Percentiles rank a stretch among this genome's conserved stretches.
These are phyloP conservation scores for Penicillium sp. DNA, from an alignment of 2,329 filamentous ascomycete genomes.

Conservation along the genomic window DNA sequence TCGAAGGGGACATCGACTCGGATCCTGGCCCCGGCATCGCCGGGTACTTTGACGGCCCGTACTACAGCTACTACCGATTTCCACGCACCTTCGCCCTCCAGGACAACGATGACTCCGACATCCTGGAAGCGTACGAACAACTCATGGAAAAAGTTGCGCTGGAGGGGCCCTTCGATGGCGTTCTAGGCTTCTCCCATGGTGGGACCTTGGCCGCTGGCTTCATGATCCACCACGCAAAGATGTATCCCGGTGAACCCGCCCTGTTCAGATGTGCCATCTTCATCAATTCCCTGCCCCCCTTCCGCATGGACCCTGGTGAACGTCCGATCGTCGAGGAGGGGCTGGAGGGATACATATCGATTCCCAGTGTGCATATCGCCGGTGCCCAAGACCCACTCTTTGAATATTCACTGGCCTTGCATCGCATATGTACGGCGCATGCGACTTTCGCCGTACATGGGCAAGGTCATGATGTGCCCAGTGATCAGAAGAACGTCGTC, in stretches of 20 bases:
- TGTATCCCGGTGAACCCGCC: slow-evolving; percentile 19
- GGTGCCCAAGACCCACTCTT: slow-evolving; percentile 28
- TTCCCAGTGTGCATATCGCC: slow-evolving; percentile 29
- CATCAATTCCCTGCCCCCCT: slow-evolving; percentile 33
- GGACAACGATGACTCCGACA: slow-evolving; percentile 23
- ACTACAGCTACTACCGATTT: slow-evolving; percentile 35
- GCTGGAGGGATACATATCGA: slow-evolving; percentile 26
- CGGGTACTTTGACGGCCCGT: slow-evolving; percentile 33
- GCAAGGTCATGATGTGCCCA: slow-evolving; percentile 30
- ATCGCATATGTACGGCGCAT: slow-evolving; percentile 24
- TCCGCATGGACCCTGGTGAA: slow-evolving; percentile 28
- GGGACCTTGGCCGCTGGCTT: slow-evolving; percentile 33
- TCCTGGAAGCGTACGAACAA: slow-evolving; percentile 28
- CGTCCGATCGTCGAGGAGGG: slow-evolving; percentile 23
- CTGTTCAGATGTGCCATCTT: slow-evolving; percentile 38
- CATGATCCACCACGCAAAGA: slow-evolving; percentile 31
- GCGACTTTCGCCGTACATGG: slow-evolving; percentile 28
- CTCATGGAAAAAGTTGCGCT: slow-evolving; percentile 28
- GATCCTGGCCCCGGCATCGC: slow-evolving; percentile 31
- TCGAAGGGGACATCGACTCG: slow-evolving; percentile 33
- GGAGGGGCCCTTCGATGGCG: slow-evolving; percentile 30
- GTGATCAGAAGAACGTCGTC: slow-evolving; percentile 26
- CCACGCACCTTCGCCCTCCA: slow-evolving; percentile 25
- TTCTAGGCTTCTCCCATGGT: slow-evolving; percentile 40
- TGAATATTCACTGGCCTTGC: slow-evolving; percentile 26